Evolutionary conservation across 2,329 filamentous ascomycete species (phyloP), one percentile per base, ranked within the genome.

Genomic region (Colletotrichum tofieldiae): DNA sequence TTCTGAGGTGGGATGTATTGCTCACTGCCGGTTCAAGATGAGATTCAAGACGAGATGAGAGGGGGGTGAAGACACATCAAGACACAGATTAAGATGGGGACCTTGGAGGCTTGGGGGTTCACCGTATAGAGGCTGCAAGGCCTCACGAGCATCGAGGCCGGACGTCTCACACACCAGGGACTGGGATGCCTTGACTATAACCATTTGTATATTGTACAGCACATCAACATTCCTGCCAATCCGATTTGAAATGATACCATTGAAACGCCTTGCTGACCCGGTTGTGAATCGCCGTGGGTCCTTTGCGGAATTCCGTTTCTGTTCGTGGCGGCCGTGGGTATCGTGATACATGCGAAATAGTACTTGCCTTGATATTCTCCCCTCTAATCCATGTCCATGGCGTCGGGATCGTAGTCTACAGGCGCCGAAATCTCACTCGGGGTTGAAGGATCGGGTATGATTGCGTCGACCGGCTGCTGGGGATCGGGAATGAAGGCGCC

Each of bases 381-480:
- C n/a, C n/a, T 54, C 67, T 80, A 88, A 72, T 91, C 91, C 77
- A 93, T 82, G 64, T 93, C 91, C 92, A 93, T 94, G 18, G 88
- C 90, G 78, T 93, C 91, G 1, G 84, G 83, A 76, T 92, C 89
- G 60, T 86, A 43, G 82, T 54, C 66, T 29, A 43, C 54, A 29
- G 39, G 47, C 23, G 47, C 66, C 23, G 60, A 49, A 12, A 35
- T n/a, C 37, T 47, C 43, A 18, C 12, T 45, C 18, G 43, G 80
- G 75, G 64, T 29, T 45, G 23, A 45, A 35, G 35, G 51, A 29
- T 41, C 41, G 20, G 65, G 26, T 32, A 61, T 47, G 23, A 41
- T 61, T 35, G 71, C 59, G 23, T 67, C 56, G 35, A 60, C 37
- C 26, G 49, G 59, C 32, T 65, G 70, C n/a, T 55, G 59, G 45